phyloP scores from a whole-genome alignment of 495 filamentous ascomycete genomes.

The Aspergillus sclerotioniger region DNA sequence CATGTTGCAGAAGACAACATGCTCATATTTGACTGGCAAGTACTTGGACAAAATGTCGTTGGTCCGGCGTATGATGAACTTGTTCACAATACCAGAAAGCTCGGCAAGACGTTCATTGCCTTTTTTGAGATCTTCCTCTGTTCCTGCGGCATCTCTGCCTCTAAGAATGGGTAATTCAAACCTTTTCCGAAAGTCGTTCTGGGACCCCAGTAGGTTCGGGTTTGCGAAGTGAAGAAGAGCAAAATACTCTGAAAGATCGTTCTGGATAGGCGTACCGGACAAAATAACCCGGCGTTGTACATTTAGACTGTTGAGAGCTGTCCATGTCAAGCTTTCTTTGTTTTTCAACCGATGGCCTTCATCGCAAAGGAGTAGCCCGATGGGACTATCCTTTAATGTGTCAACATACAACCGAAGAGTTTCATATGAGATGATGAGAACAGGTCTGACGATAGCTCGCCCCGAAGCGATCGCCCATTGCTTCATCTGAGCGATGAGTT shows the following conservation, averaged over 20 bases:
- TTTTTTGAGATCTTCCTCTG: constrained; percentile 75
- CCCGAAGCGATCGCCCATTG: constrained; percentile 94
- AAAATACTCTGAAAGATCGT: constrained; percentile 97
- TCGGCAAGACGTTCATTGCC: constrained; percentile 83
- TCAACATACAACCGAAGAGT: constrained; percentile 88
- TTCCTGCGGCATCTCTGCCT: constrained; percentile 87
- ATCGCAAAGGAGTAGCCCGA: constrained; percentile 95
- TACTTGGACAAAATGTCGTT: constrained; percentile 99
- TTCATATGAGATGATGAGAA: constrained; percentile 99
- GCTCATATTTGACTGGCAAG: constrained; percentile 97
- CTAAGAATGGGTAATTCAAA: constrained; percentile 91
- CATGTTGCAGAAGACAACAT: constrained; percentile 99
- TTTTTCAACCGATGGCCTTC: constrained; percentile 99
- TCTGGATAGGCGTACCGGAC: constrained; percentile 96
- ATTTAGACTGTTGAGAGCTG: constrained; percentile 82
- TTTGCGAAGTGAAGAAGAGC: constrained; percentile 96
- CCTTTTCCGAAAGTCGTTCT: constrained; percentile 89
- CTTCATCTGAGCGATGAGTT: constrained; percentile 81
- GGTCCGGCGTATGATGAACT: constrained; percentile 97
- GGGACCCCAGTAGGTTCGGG: constrained; percentile 83
- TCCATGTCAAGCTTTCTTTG: constrained; percentile 92
- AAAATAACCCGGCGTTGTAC: constrained; percentile 91
- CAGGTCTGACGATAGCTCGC: constrained; percentile 84
- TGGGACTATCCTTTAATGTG: constrained; percentile 80
- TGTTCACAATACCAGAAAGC: constrained; percentile 84